These are phyloP conservation scores for Collybia mongolica DNA, from an alignment of 768 basidiomycete genomes.

Conservation along the genomic window DNA sequence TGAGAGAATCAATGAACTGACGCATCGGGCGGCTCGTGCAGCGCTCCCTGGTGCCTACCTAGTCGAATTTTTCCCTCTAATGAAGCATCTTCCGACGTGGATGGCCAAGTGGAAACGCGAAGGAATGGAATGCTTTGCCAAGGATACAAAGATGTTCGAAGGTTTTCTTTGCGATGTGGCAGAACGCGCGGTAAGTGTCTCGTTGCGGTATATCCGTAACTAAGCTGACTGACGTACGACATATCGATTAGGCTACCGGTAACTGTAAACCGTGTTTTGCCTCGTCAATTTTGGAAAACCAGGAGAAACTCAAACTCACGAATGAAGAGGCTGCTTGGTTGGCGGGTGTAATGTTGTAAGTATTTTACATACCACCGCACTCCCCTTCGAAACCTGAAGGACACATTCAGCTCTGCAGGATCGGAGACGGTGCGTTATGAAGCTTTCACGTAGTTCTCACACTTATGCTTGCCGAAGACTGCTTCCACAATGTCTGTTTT, in stretches of 20 bases:
- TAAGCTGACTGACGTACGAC: neutral
- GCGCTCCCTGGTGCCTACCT: constrained; percentile 2
- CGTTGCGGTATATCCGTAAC: too few species aligned
- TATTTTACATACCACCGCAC: neutral
- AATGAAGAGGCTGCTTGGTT: constrained; percentile 3
- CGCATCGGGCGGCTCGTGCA: neutral
- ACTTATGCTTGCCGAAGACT: constrained; percentile 36
- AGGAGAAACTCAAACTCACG: neutral
- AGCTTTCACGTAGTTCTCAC: too few species aligned
- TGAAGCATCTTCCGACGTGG: constrained; percentile 1
- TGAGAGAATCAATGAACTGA: neutral
- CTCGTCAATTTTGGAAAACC: neutral
- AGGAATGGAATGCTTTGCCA: neutral
- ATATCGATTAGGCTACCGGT: neutral
- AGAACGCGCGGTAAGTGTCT: neutral
- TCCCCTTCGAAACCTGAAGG: neutral
- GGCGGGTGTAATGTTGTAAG: constrained; percentile 4
- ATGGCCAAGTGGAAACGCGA: constrained; percentile 2
- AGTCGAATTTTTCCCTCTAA: constrained; percentile 1
- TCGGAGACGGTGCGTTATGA: neutral
- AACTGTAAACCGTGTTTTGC: neutral
- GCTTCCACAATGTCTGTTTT: constrained; percentile 61
- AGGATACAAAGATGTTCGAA: constrained; percentile 1
- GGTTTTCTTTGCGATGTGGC: neutral
- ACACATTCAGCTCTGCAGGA: neutral